These are phyloP conservation scores for Xylariaceae sp. DNA, from an alignment of 2,329 filamentous ascomycete species.

Conservation along the genomic window DNA sequence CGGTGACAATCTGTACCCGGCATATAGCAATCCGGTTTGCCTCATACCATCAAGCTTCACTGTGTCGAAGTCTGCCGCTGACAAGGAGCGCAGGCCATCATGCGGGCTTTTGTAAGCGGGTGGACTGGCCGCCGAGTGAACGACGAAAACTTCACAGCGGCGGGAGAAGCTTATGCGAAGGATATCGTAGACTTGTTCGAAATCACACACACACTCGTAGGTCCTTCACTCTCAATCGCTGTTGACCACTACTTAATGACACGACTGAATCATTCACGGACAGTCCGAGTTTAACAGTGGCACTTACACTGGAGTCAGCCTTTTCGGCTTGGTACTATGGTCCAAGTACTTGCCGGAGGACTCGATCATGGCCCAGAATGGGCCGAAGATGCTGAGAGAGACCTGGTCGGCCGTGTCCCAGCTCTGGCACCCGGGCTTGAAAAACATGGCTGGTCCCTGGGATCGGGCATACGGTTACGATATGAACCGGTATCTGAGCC, in stretches of 20 bases:
- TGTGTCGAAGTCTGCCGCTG: background rate
- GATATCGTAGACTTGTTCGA: slow-evolving; percentile 61
- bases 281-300: slow-evolving; percentile 63
- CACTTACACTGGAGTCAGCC: slow-evolving; percentile 64
- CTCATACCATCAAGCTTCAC: slow-evolving; percentile 11
- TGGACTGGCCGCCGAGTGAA: slow-evolving; percentile 59
- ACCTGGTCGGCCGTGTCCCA: slow-evolving; percentile 56
- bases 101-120: slow-evolving; percentile 63
- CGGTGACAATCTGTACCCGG: slow-evolving; percentile 63
- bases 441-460: slow-evolving; percentile 66
- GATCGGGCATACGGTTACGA: slow-evolving; percentile 66
- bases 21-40: slow-evolving; percentile 59
- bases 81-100: slow-evolving; percentile 43
- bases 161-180: slow-evolving; percentile 59
- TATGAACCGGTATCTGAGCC: slow-evolving; percentile 63
- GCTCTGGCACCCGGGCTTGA: slow-evolving; percentile 61
- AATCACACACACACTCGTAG: slow-evolving; percentile 51
- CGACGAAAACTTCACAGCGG: slow-evolving; percentile 60
- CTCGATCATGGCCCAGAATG: slow-evolving; percentile 57
- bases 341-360: slow-evolving; percentile 59
- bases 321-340: slow-evolving; percentile 62
- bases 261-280: background rate
- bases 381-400: slow-evolving; percentile 51
- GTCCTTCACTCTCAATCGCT: too few relatives aligned
- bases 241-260: background rate